Percentiles rank a stretch among this genome's conserved stretches.
Evolutionary conservation across 306 rosid species (phyloP).

Genomic region (Glycine soja): DNA sequence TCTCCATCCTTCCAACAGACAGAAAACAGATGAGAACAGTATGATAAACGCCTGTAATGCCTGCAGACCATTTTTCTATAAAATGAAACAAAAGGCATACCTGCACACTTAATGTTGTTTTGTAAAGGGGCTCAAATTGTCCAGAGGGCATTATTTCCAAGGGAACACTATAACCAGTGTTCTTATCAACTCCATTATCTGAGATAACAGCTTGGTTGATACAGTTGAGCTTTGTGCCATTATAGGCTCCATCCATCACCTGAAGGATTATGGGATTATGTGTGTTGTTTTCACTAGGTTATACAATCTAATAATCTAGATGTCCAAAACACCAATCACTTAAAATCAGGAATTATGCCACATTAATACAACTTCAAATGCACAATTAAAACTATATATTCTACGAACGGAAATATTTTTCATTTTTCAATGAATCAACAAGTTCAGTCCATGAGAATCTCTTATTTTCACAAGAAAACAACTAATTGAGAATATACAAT

Average conservation of each 20-base stretch:
- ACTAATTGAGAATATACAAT: background rate
- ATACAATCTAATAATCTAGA: constrained; percentile 32
- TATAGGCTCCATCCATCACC: constrained; percentile 90
- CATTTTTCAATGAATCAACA: background rate
- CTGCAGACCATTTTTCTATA: constrained; percentile 16
- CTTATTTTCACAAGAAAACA: background rate
- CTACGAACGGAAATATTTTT: constrained; percentile 8
- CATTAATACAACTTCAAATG: constrained; percentile 7
- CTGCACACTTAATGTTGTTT: constrained; percentile 83
- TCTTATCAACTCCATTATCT: constrained; percentile 65
- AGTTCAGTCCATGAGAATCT: too few relatives aligned
- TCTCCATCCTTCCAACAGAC: constrained; percentile 83
- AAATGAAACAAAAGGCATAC: constrained; percentile 49
- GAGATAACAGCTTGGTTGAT: constrained; percentile 87
- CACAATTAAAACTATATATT: constrained; percentile 17
- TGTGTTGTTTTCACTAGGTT: constrained; percentile 34
- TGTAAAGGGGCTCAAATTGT: constrained; percentile 91
- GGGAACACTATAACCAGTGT: constrained; percentile 69
- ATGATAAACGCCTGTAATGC: constrained; percentile 2
- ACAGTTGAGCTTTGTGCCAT: constrained; percentile 70
- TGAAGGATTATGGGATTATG: constrained; percentile 41
- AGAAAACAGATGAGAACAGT: constrained; percentile 36
- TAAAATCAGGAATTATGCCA: constrained; percentile 1
- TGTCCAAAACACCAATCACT: constrained; percentile 18
- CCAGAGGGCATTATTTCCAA: constrained; percentile 91